A percentile compares a stretch with the other conserved stretches of the same genome.
These are phyloP conservation scores for Cladochytrium replicatum DNA, from an alignment of 192 early-diverging fungal species.

Conservation along the genomic window DNA sequence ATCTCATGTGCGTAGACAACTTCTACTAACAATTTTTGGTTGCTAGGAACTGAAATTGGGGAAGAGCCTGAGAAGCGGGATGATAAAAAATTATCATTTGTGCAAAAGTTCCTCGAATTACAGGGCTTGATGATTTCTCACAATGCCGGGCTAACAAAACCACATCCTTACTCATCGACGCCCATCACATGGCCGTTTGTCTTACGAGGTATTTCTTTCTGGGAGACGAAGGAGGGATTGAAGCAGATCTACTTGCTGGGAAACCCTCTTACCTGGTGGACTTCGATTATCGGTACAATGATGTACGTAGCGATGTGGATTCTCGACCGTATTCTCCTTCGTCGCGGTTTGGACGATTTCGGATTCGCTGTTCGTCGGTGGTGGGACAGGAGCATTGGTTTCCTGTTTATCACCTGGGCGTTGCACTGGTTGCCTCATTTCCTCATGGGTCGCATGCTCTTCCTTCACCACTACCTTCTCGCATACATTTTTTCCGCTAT, in stretches of 20 bases:
- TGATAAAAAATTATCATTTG: constrained; percentile 56
- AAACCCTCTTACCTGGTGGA: constrained; percentile 82
- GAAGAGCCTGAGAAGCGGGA: constrained; percentile 40
- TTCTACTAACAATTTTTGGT: constrained; percentile 14
- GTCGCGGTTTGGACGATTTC: constrained; percentile 60
- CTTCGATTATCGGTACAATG: constrained; percentile 40
- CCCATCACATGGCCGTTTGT: constrained; percentile 87
- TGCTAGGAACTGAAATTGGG: constrained; percentile 28
- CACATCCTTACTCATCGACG: constrained; percentile 88
- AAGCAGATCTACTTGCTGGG: constrained; percentile 86
- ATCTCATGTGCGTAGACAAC: constrained; percentile 1
- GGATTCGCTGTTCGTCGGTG: constrained; percentile 39
- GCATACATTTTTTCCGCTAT: constrained; percentile 74
- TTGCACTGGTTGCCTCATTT: constrained; percentile 91
- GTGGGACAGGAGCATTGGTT: constrained; percentile 53
- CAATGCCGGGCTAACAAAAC: constrained; percentile 77
- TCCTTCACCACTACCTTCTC: constrained; percentile 93
- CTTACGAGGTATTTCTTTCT: constrained; percentile 79
- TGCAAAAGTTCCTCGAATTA: constrained; percentile 78
- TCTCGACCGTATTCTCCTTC: constrained; percentile 58
- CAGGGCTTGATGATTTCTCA: constrained; percentile 83
- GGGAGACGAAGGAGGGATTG: constrained; percentile 67
- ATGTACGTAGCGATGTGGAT: constrained; percentile 56
- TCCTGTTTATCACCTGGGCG: constrained; percentile 74
- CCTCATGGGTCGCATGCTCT: constrained; percentile 82